These are phyloP conservation scores for Globisporangium cystogenes DNA, from an alignment of 352 stramenopile species.

Conservation along the genomic window DNA sequence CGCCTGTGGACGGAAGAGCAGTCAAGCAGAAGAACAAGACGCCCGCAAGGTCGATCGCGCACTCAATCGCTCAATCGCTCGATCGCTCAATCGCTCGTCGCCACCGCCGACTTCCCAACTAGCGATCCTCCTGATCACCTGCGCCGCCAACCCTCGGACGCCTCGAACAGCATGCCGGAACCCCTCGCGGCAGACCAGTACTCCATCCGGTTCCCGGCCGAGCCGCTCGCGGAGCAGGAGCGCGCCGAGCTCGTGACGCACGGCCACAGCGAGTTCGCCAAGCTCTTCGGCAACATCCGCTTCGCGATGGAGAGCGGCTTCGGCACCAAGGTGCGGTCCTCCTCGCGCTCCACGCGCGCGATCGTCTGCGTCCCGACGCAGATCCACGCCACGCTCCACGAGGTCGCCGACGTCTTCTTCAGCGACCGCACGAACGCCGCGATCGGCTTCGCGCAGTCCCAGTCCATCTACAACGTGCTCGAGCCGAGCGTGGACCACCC, in stretches of 20 bases:
- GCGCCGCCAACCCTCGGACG: background rate
- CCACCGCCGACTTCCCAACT: too few relatives aligned
- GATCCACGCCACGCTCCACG: conserved; percentile 42
- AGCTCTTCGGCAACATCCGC: conserved; percentile 38
- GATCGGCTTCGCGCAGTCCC: conserved; percentile 56
- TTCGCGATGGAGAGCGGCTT: conserved; percentile 33
- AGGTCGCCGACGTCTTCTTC: conserved; percentile 58
- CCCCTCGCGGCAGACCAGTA: conserved; percentile 7
- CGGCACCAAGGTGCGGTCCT: conserved; percentile 42
- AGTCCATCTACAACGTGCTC: conserved; percentile 50
- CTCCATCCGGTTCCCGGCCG: conserved; percentile 28
- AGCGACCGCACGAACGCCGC: conserved; percentile 51
- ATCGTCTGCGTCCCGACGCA: conserved; percentile 36
- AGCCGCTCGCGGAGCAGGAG: conserved; percentile 28
- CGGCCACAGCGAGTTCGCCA: conserved; percentile 20
- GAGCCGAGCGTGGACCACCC: conserved; percentile 35
- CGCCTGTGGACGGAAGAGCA: too few relatives aligned
- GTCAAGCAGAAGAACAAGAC: too few relatives aligned
- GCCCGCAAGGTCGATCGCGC: too few relatives aligned
- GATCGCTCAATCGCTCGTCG: background rate
- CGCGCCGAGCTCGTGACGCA: conserved; percentile 30
- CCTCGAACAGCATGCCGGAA: background rate
- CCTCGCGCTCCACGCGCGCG: conserved; percentile 42
- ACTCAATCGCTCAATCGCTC: background rate
- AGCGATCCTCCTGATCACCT: too few relatives aligned